Conservation (phyloP, 257 asterid species). For the Ligustrum vulgare region DNA sequence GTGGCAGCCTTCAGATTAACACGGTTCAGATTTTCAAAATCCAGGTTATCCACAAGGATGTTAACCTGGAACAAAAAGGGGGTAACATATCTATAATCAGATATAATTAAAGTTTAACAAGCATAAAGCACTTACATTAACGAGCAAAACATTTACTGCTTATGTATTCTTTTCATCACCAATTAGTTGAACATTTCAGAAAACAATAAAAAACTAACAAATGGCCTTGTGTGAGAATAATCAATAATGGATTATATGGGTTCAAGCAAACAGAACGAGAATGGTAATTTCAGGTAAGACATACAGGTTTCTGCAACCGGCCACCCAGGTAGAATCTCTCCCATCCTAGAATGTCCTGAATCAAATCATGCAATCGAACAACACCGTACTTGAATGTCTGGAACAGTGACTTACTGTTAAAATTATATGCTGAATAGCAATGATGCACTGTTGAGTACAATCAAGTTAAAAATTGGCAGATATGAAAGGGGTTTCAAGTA, state of each 20-base stretch:
- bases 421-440: not conserved
- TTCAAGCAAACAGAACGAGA: not conserved
- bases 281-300: conserved; percentile 16
- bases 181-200: not conserved
- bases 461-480: conserved; percentile 5
- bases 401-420: conserved; percentile 24
- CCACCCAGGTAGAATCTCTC: conserved; percentile 80
- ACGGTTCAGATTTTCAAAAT: conserved; percentile 56
- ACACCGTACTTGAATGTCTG: conserved; percentile 83
- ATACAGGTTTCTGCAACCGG: conserved; percentile 89
- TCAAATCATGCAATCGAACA: conserved; percentile 67
- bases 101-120: conserved; percentile 3
- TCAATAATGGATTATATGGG: not conserved
- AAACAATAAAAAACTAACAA: not conserved
- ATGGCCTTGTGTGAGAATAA: not conserved
- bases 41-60: conserved; percentile 59
- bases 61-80: conserved; percentile 52
- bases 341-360: conserved; percentile 68
- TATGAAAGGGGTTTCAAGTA: conserved; percentile 14
- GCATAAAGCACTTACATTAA: conserved; percentile 1
- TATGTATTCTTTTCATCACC: not conserved
- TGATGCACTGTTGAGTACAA: not conserved
- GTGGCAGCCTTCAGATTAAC: conserved; percentile 73
- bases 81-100: conserved; percentile 10
- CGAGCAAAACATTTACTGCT: not conserved